A percentile compares a stretch with the other conserved stretches of the same genome.
Conservation (phyloP, 23 red algal genomes). For the Gracilaria domingensis region DNA sequence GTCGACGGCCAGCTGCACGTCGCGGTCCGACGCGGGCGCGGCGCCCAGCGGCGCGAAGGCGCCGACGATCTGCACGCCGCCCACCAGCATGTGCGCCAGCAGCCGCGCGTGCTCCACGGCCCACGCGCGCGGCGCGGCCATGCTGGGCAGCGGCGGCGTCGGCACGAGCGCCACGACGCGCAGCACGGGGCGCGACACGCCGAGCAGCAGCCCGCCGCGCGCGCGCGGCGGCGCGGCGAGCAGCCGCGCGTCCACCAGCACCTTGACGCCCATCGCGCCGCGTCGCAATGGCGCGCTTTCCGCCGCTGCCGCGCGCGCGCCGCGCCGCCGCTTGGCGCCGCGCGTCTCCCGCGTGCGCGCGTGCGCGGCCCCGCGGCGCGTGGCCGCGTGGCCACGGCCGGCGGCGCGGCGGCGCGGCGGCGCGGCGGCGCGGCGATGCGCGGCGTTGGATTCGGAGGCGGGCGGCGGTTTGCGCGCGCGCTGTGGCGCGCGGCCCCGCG, state of each 20-base stretch:
- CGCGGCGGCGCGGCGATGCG: too few species aligned
- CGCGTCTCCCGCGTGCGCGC: too few species aligned
- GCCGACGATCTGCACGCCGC: conserved; percentile 38
- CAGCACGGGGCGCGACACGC: not conserved
- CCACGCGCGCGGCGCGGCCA: conserved; percentile 10
- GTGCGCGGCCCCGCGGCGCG: too few species aligned
- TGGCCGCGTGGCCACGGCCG: too few species aligned
- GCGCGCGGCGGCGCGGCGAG: not conserved
- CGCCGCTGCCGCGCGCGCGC: not conserved
- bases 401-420: too few species aligned
- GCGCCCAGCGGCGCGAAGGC: conserved; percentile 20
- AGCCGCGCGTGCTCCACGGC: conserved; percentile 19
- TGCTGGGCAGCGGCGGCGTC: conserved; percentile 2
- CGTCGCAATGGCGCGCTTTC: not conserved
- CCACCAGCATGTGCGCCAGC: conserved; percentile 31
- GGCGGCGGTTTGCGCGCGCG: too few species aligned
- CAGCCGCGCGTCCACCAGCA: conserved; percentile 35
- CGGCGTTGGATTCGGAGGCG: not conserved
- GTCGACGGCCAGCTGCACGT: not conserved
- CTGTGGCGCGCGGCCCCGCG: too few species aligned
- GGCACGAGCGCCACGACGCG: not conserved
- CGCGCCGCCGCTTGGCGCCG: not conserved
- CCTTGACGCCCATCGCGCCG: conserved; percentile 22
- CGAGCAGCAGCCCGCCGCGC: conserved; percentile 28
- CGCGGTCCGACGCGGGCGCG: not conserved